Percentiles rank a stretch among this genome's conserved stretches.
These are phyloP conservation scores for Suillus placidus DNA, from an alignment of 768 basidiomycete species.

Conservation along the genomic window DNA sequence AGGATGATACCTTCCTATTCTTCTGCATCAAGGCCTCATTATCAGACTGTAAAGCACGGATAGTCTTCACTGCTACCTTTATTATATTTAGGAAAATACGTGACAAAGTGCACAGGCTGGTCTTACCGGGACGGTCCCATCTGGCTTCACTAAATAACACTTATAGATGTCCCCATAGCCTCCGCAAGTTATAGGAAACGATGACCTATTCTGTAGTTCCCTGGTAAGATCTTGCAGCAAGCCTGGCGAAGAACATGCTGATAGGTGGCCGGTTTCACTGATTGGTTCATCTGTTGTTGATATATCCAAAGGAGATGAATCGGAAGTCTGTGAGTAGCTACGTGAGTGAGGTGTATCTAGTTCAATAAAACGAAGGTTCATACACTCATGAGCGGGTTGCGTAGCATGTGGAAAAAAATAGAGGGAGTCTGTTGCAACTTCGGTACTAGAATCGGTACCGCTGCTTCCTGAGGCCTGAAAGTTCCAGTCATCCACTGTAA, in stretches of 20 bases:
- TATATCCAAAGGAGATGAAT: not conserved
- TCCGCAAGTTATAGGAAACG: not conserved
- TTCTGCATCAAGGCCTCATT: not conserved
- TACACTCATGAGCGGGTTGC: not conserved
- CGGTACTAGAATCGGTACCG: too few species aligned
- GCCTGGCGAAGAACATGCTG: not conserved
- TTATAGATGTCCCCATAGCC: constrained; percentile 10
- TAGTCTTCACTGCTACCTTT: constrained; percentile 10
- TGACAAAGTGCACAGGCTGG: not conserved
- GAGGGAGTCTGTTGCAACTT: not conserved
- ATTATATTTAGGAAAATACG: not conserved
- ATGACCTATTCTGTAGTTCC: not conserved
- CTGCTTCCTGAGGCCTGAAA: not conserved
- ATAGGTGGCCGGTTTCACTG: not conserved
- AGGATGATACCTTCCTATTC: not conserved
- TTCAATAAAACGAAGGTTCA: not conserved
- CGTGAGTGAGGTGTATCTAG: not conserved
- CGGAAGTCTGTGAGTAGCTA: not conserved
- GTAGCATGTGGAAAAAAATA: not conserved
- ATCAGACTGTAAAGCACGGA: constrained; percentile 1
- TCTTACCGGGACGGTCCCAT: not conserved
- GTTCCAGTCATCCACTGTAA: not conserved
- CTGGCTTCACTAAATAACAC: not conserved
- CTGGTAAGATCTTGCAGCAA: not conserved
- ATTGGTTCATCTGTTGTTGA: not conserved